These are phyloP conservation scores for Aspergillus sp. DNA, from an alignment of 2,329 filamentous ascomycete species.

Conservation along the genomic window DNA sequence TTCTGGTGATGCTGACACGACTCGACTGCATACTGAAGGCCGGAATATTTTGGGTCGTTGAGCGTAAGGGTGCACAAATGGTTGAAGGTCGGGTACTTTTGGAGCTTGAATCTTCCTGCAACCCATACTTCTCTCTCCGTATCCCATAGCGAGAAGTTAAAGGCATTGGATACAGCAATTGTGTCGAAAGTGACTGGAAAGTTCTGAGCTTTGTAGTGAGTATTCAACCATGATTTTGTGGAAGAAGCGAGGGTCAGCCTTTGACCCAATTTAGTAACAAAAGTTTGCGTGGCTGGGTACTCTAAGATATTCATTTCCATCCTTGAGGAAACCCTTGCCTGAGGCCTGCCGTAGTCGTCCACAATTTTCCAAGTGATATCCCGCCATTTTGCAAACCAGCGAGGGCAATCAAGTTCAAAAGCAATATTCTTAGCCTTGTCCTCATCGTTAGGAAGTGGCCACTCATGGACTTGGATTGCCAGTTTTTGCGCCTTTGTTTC, in stretches of 20 bases:
- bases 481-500: slow-evolving; percentile 24
- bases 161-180: slow-evolving; percentile 46
- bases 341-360: slow-evolving; percentile 34
- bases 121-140: slow-evolving; percentile 13
- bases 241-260: slow-evolving; percentile 16
- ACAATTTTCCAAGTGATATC: slow-evolving; percentile 47
- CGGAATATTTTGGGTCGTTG: slow-evolving; percentile 12
- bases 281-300: slow-evolving; percentile 5
- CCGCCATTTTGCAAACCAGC: slow-evolving; percentile 47
- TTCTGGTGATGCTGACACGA: slow-evolving; percentile 42
- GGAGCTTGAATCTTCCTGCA: slow-evolving; percentile 6
- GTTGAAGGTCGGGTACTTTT: slow-evolving; percentile 2
- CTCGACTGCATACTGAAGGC: slow-evolving; percentile 18
- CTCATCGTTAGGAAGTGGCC: slow-evolving; percentile 48
- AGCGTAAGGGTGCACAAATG: slow-evolving; percentile 12
- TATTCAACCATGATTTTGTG: slow-evolving; percentile 10
- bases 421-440: slow-evolving; percentile 42
- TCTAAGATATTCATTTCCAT: slow-evolving; percentile 10
- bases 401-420: slow-evolving; percentile 52
- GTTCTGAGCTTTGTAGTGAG: slow-evolving; percentile 17
- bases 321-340: neutral
- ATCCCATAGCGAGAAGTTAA: slow-evolving; percentile 45
- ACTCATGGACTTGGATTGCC: slow-evolving; percentile 54
- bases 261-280: neutral
- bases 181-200: slow-evolving; percentile 22